These are phyloP conservation scores for Ophiosphaerella narmari DNA, from an alignment of 2,329 filamentous ascomycete genomes.

Conservation along the genomic window DNA sequence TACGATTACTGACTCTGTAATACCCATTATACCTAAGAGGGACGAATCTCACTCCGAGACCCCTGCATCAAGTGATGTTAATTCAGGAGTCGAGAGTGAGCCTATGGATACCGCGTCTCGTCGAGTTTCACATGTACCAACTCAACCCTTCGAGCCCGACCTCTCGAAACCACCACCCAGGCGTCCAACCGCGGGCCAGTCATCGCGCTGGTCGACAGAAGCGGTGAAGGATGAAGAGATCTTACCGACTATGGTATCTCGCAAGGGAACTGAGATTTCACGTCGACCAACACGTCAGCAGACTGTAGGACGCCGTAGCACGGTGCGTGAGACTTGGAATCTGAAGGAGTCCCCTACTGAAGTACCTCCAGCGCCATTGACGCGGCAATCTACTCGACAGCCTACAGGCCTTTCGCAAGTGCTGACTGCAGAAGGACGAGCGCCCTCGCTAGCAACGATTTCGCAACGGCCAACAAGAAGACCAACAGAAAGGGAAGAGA, in stretches of 20 bases:
- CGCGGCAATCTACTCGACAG: constrained; percentile 3
- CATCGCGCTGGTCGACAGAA: constrained; percentile 1
- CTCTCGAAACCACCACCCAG: neutral
- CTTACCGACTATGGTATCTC: neutral
- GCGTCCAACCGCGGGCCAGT: neutral
- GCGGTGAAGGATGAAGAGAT: constrained; percentile 1
- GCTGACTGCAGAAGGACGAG: neutral
- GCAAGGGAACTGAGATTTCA: neutral
- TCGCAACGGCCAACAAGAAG: neutral
- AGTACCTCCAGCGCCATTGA: neutral
- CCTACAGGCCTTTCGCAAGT: neutral
- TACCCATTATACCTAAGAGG: too few species aligned
- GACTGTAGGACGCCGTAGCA: neutral
- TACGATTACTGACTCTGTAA: too few species aligned
- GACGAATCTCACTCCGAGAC: too few species aligned
- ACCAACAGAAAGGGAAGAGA: neutral
- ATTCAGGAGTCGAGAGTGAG: neutral
- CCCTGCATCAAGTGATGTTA: neutral
- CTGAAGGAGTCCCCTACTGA: neutral
- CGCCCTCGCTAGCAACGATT: neutral
- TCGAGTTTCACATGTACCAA: neutral
- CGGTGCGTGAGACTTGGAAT: neutral
- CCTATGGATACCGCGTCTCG: neutral
- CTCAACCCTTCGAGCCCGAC: neutral
- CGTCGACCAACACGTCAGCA: constrained; percentile 5